These are phyloP conservation scores for Lathyrus aphaca DNA, from an alignment of 306 rosid species.

Conservation along the genomic window DNA sequence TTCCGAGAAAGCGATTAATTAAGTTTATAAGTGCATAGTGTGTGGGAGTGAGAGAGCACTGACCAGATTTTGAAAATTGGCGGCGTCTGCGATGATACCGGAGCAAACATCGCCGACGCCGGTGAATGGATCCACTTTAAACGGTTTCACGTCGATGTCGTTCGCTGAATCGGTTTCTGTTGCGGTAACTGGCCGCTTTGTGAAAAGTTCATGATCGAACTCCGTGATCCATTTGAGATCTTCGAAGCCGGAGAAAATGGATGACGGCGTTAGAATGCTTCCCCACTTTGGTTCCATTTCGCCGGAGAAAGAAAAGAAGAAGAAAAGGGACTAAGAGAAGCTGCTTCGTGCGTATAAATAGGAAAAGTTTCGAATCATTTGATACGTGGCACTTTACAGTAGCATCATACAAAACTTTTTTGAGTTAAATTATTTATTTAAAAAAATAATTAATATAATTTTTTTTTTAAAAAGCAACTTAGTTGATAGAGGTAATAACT, in stretches of 20 bases:
- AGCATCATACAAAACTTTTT: no score
- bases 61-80: conserved; percentile 56
- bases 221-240: conserved; percentile 54
- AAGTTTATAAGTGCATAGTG: conserved; percentile 31
- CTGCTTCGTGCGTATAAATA: conserved; percentile 46
- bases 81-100: conserved; percentile 36
- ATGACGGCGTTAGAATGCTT: not conserved
- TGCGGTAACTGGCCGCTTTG: conserved; percentile 1
- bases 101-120: conserved; percentile 42
- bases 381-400: conserved; percentile 9
- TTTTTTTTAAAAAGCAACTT: no score
- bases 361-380: not conserved
- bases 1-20: not conserved
- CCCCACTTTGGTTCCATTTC: conserved; percentile 47
- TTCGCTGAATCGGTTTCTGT: conserved; percentile 14
- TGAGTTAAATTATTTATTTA: no score
- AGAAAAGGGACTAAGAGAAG: conserved; percentile 44
- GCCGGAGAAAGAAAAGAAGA: conserved; percentile 35
- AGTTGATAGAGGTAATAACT: no score
- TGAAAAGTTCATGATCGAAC: conserved; percentile 46
- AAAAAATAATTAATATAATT: no score
- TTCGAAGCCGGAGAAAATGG: conserved; percentile 21
- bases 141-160: conserved; percentile 41
- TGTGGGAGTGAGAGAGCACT: conserved; percentile 45
- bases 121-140: conserved; percentile 41